Evolutionary conservation across 176 grass and related monocot genomes (phyloP).

Genomic region (Carex parvula): DNA sequence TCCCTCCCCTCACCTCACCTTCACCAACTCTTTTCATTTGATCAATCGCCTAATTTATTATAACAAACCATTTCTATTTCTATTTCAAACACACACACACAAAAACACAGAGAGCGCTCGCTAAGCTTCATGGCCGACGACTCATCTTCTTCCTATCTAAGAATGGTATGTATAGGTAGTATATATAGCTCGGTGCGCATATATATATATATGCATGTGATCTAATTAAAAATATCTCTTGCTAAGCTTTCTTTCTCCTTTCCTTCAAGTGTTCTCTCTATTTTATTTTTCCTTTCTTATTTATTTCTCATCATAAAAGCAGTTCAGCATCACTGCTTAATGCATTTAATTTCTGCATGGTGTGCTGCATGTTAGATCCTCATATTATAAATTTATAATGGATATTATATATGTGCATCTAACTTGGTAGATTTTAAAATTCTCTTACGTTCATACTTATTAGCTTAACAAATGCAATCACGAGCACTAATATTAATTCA

Average conservation of each 20-base stretch:
- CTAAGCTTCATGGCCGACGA: constrained; percentile 20
- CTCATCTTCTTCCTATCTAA: constrained; percentile 36
- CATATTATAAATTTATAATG: too few species aligned
- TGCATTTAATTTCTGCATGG: too few species aligned
- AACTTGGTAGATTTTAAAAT: too few species aligned
- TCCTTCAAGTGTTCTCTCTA: not conserved
- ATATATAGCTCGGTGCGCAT: not conserved
- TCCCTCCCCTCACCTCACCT: not conserved
- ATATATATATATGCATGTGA: not conserved
- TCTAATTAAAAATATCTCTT: too few species aligned
- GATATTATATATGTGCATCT: too few species aligned
- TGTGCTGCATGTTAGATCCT: too few species aligned
- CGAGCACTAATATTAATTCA: too few species aligned
- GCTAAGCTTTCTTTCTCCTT: not conserved
- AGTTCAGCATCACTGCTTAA: not conserved
- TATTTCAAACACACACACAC: not conserved
- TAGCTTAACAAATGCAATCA: too few species aligned
- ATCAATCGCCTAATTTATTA: too few species aligned
- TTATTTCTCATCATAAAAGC: not conserved
- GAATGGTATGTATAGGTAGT: constrained; percentile 8
- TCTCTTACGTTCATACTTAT: too few species aligned
- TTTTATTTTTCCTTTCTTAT: not conserved
- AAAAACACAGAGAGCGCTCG: not conserved
- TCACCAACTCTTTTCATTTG: not conserved
- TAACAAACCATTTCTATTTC: too few species aligned